A percentile compares a stretch with the other conserved stretches of the same genome.
phyloP scores from a whole-genome alignment of 164 flowering plant genomes.

The Magnolia sinica region DNA sequence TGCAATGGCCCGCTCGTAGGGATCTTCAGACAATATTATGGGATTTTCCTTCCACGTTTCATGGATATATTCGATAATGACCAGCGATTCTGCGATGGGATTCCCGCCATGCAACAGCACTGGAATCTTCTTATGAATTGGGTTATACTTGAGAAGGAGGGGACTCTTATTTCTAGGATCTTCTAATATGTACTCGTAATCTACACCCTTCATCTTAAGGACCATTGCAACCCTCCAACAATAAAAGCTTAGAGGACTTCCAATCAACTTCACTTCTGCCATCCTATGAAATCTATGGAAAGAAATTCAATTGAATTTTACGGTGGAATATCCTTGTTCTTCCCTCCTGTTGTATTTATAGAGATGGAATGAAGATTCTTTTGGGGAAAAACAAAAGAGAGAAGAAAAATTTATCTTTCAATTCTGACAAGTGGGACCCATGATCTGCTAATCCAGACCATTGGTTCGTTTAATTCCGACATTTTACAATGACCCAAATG shows the following conservation, averaged over 20 bases:
- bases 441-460: no score
- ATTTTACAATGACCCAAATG: no score
- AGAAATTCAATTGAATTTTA: no score
- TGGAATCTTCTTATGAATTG: background rate
- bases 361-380: no score
- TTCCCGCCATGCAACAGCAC: background rate
- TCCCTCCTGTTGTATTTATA: no score
- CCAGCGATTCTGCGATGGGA: background rate
- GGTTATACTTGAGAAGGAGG: background rate
- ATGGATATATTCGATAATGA: conserved; percentile 9
- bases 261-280: no score
- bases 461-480: no score
- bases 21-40: conserved; percentile 9
- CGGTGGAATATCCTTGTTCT: no score
- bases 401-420: no score
- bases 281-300: no score
- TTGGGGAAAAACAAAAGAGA: no score
- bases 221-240: background rate
- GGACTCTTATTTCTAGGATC: background rate
- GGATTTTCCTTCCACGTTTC: conserved; percentile 6
- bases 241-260: background rate
- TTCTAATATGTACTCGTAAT: background rate
- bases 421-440: no score
- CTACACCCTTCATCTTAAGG: background rate
- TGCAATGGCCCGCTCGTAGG: conserved; percentile 4